Percentiles rank a stretch among this genome's conserved stretches.
Evolutionary conservation across 139 green algal species (phyloP).

Genomic region (Tetratostichococcus sp.): DNA sequence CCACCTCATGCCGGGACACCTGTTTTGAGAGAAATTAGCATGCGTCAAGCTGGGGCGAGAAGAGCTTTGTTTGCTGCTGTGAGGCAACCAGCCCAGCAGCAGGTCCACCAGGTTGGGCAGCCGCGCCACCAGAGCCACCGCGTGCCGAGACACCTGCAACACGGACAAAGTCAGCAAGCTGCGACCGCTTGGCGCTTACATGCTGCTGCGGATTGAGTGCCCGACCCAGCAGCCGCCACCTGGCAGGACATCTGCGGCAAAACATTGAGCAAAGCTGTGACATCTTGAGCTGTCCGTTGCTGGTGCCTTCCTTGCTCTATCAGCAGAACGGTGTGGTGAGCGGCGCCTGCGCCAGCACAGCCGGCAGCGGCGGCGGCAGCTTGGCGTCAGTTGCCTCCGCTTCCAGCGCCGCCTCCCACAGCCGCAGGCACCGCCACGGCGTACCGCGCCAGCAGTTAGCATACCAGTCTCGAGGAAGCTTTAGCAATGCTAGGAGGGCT

Average conservation of each 20-base stretch:
- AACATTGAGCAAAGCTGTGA: background rate
- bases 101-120: background rate
- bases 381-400: conserved; percentile 19
- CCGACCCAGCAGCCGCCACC: too few species aligned
- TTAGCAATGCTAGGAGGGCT: background rate
- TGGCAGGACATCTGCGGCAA: too few species aligned
- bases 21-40: too few species aligned
- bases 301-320: background rate
- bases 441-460: conserved; percentile 24
- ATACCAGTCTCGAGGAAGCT: too few species aligned
- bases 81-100: too few species aligned
- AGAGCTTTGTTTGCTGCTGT: background rate
- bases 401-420: conserved; percentile 28
- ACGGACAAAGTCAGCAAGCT: background rate
- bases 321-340: too few species aligned
- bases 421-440: conserved; percentile 19
- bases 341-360: conserved; percentile 14
- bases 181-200: too few species aligned
- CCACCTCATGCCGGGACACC: background rate
- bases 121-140: background rate
- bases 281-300: background rate
- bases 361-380: conserved; percentile 25
- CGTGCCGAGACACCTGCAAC: background rate
- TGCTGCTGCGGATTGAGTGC: too few species aligned
- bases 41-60: too few species aligned